Evolutionary conservation across 768 basidiomycete species (phyloP).

Genomic region (Amanita molliuscula): DNA sequence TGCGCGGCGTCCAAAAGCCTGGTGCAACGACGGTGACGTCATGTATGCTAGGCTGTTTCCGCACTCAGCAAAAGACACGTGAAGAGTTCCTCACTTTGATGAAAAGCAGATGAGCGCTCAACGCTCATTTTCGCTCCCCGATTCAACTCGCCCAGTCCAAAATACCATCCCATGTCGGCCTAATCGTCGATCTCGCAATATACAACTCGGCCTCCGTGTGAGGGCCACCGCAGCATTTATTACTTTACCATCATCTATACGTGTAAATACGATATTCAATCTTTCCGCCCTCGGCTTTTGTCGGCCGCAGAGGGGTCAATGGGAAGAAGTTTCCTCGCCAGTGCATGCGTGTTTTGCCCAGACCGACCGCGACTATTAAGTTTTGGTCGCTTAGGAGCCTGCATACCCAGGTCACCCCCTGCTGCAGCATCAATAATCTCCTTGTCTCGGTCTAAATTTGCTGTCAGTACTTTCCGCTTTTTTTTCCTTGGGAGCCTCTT

Average conservation of each 20-base stretch:
- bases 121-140: slow-evolving; percentile 7
- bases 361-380: slow-evolving; percentile 34
- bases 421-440: slow-evolving; percentile 30
- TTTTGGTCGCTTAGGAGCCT: slow-evolving; percentile 49
- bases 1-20: slow-evolving; percentile 99
- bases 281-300: slow-evolving; percentile 47
- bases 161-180: slow-evolving; percentile 6
- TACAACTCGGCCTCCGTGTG: background rate
- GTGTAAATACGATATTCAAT: slow-evolving; percentile 20
- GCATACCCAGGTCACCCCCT: slow-evolving; percentile 25
- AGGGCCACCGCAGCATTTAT: background rate
- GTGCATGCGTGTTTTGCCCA: slow-evolving; percentile 23
- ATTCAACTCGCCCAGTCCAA: slow-evolving; percentile 18
- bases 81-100: slow-evolving; percentile 93
- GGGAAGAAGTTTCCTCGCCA: slow-evolving; percentile 51
- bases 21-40: slow-evolving; percentile 92
- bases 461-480: slow-evolving; percentile 5
- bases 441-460: slow-evolving; percentile 50
- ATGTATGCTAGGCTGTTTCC: slow-evolving; percentile 97
- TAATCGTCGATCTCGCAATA: slow-evolving; percentile 1
- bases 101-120: slow-evolving; percentile 26
- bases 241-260: background rate
- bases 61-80: slow-evolving; percentile 96
- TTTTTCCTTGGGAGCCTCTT: slow-evolving; percentile 14
- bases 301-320: slow-evolving; percentile 54